These are phyloP conservation scores for Sclerotinia minor DNA, from an alignment of 2,329 filamentous ascomycete genomes.

Conservation along the genomic window DNA sequence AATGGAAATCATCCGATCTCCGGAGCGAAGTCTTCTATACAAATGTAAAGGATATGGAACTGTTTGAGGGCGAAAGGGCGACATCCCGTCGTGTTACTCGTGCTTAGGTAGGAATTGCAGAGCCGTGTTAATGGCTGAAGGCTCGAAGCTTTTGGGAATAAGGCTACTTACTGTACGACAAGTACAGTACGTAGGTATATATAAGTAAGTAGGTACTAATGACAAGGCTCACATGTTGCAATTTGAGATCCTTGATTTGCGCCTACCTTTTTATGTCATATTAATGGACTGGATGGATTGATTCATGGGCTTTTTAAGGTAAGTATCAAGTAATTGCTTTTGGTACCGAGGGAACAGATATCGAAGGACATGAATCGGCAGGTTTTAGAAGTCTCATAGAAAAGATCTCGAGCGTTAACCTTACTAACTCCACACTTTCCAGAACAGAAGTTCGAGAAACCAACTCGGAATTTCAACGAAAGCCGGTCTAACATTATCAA, in stretches of 20 bases:
- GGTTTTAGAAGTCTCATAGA: not conserved
- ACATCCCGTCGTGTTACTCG: not conserved
- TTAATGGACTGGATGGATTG: not conserved
- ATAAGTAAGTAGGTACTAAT: too few relatives aligned
- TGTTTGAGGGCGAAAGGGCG: not conserved
- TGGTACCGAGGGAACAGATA: not conserved
- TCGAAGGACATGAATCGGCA: not conserved
- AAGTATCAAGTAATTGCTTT: not conserved
- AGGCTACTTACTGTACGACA: too few relatives aligned
- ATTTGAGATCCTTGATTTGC: not conserved
- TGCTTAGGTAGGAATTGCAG: not conserved
- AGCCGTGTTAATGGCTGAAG: not conserved
- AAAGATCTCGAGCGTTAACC: not conserved
- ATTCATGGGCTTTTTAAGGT: not conserved
- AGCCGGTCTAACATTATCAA: too few relatives aligned
- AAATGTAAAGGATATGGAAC: not conserved
- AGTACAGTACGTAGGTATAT: not conserved
- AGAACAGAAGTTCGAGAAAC: not conserved
- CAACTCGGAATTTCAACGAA: not conserved
- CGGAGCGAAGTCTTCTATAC: not conserved
- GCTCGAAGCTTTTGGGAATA: conserved; percentile 1
- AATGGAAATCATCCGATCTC: not conserved
- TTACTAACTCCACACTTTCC: not conserved
- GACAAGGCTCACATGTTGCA: not conserved
- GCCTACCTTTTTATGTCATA: not conserved